Percentiles rank a stretch among this genome's conserved stretches.
Conservation (phyloP, 257 asterid species). For the Solanum bulbocastanum region DNA sequence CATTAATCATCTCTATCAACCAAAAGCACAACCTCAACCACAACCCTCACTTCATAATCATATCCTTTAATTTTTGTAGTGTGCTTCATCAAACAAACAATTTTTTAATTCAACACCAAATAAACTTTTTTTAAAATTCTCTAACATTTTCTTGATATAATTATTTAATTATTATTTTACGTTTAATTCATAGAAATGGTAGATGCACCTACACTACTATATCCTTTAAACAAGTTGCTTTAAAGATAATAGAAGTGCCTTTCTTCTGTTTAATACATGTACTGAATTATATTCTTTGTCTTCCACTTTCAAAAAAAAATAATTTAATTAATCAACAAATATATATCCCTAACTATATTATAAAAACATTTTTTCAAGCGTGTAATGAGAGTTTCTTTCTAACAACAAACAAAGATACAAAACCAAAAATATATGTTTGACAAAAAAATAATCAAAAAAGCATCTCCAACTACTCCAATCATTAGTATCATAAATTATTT, state of each 20-base stretch:
- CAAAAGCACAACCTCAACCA: background rate
- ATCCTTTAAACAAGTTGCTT: conserved; percentile 2
- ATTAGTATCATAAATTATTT: background rate
- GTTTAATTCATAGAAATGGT: background rate
- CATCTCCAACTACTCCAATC: conserved; percentile 14
- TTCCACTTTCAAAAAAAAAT: conserved; percentile 5
- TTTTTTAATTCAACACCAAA: background rate
- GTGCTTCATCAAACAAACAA: background rate
- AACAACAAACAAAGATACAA: conserved; percentile 6
- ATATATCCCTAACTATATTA: background rate
- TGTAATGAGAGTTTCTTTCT: conserved; percentile 8
- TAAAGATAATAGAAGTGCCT: conserved; percentile 3
- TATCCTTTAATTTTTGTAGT: background rate
- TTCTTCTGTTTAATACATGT: background rate
- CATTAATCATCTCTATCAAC: background rate
- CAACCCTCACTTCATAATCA: background rate
- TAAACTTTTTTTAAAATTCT: background rate
- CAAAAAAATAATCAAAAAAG: background rate
- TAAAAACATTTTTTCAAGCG: conserved; percentile 4
- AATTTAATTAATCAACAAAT: background rate
- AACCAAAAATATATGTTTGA: background rate
- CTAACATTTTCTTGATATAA: background rate
- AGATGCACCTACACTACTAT: background rate
- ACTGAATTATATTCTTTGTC: background rate
- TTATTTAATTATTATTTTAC: background rate